Conservation (phyloP, 2,329 filamentous ascomycete species). For the Fusarium coicis region DNA sequence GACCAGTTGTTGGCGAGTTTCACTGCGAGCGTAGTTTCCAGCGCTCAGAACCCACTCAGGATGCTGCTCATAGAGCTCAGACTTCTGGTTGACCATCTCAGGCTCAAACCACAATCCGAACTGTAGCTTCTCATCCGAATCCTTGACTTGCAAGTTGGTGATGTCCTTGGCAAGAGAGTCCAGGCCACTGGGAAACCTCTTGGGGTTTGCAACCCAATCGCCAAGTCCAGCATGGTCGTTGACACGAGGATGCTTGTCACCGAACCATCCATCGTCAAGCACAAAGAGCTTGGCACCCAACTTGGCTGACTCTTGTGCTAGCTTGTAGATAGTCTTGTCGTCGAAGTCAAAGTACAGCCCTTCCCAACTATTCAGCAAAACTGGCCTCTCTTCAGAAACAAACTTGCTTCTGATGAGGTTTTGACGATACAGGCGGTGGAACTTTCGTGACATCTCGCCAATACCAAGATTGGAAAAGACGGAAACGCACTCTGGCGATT, state of each 20-base stretch:
- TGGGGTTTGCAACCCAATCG: slow-evolving; percentile 70
- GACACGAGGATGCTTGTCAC: slow-evolving; percentile 65
- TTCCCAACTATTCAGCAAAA: slow-evolving; percentile 74
- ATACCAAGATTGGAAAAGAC: slow-evolving; percentile 69
- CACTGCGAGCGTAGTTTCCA: slow-evolving; percentile 64
- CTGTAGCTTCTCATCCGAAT: slow-evolving; percentile 58
- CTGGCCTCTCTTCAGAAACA: slow-evolving; percentile 61
- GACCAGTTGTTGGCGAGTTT: slow-evolving; percentile 68
- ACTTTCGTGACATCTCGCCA: slow-evolving; percentile 70
- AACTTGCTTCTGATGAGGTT: slow-evolving; percentile 69
- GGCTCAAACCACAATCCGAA: slow-evolving; percentile 77
- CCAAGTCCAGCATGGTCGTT: slow-evolving; percentile 69
- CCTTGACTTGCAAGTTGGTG: slow-evolving; percentile 59
- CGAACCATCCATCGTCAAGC: slow-evolving; percentile 76
- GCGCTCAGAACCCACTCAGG: slow-evolving; percentile 73
- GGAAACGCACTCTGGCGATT: slow-evolving; percentile 70
- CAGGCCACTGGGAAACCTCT: slow-evolving; percentile 68
- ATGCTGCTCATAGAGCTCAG: slow-evolving; percentile 68
- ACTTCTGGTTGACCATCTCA: slow-evolving; percentile 74
- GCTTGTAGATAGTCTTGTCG: slow-evolving; percentile 62
- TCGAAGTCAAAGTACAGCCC: slow-evolving; percentile 69
- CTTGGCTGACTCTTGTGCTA: slow-evolving; percentile 66
- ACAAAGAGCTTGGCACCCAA: slow-evolving; percentile 73
- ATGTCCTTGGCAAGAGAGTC: slow-evolving; percentile 61
- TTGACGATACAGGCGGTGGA: slow-evolving; percentile 70